Evolutionary conservation across 495 filamentous ascomycete genomes (phyloP).

Genomic region (Penicillium tannophilum): DNA sequence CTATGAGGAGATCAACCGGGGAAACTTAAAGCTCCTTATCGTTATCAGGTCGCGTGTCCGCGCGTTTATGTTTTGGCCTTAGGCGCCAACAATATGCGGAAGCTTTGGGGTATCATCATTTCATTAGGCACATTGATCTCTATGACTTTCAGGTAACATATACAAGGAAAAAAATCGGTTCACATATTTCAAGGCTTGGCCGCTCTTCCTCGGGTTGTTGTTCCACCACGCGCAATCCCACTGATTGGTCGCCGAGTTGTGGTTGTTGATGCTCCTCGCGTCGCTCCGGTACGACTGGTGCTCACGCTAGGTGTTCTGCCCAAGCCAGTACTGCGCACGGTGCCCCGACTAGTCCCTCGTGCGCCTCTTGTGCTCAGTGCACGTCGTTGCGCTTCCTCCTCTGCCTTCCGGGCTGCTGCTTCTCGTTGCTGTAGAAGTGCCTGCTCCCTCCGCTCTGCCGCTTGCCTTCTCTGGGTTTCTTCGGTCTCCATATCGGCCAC

Average conservation of each 20-base stretch:
- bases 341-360: conserved; percentile 48
- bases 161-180: conserved; percentile 6
- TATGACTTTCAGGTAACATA: background rate
- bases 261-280: conserved; percentile 36
- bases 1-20: background rate
- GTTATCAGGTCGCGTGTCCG: conserved; percentile 27
- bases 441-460: conserved; percentile 68
- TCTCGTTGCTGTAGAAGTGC: conserved; percentile 77
- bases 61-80: conserved; percentile 16
- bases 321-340: conserved; percentile 49
- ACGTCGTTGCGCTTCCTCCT: conserved; percentile 68
- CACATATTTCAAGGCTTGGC: conserved; percentile 14
- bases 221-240: conserved; percentile 47
- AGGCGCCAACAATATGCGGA: conserved; percentile 19
- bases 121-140: conserved; percentile 19
- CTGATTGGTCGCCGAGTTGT: conserved; percentile 50
- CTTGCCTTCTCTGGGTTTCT: conserved; percentile 65
- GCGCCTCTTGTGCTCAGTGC: conserved; percentile 50
- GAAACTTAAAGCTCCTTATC: conserved; percentile 21
- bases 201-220: conserved; percentile 20
- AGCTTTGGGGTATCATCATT: conserved; percentile 29
- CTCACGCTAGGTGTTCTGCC: conserved; percentile 46
- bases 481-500: conserved; percentile 81
- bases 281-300: conserved; percentile 33
- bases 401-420: conserved; percentile 66